Base-by-base conservation (phyloP, 495 filamentous ascomycete species). In the Penicillium maclennaniae region DNA sequence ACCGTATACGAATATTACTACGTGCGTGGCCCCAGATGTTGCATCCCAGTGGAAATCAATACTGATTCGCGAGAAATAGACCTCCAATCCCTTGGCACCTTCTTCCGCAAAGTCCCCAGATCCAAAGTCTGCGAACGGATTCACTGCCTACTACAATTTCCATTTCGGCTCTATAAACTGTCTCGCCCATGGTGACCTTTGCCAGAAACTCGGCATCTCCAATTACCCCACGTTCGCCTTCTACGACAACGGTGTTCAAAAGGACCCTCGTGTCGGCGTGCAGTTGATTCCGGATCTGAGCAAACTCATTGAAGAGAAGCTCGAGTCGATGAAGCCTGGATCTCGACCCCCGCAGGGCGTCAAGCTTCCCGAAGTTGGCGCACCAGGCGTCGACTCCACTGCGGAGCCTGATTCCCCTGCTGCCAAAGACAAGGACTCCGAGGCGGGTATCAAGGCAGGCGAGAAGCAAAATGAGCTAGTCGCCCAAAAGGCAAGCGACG, bases 1-100 rank as follows among this genome's bases (percentile, higher is more conserved):
- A 96, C 92, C 7, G 74, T 95, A 20, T 95, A 96, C 73, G 93
- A 97, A 69, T 97, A 83, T 71, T 96, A 97, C 73, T 96, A 92
- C 51, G 78, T 80, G 54, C 58, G 75, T 65, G 34, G 46, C 49
- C 19, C 19, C 6, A 14, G 4, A 4, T 14, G 2, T 16, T 19
- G 17, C n/a, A 4, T 28, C 40, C n/a, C 9, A 9, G 28, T 43
- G 10, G 19, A 16, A 17, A 4, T 21, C 17, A 8, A 47, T 37
- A 43, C 63, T 74, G 47, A 73, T 54, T 20, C 45, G 19, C 43
- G 9, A 39, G 52, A 5, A 15, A 20, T 39, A 81, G 78, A 96
- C 92, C 7, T 93, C 88, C n/a, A 84, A 88, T 60, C 85, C 89
- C 1, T 47, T 84, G 34, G 69, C 69, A 27, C 61, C 73, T 17